Percentiles rank a stretch among this genome's conserved stretches.
Conservation (phyloP, 768 basidiomycete species). For the Collybiopsis confluens region DNA sequence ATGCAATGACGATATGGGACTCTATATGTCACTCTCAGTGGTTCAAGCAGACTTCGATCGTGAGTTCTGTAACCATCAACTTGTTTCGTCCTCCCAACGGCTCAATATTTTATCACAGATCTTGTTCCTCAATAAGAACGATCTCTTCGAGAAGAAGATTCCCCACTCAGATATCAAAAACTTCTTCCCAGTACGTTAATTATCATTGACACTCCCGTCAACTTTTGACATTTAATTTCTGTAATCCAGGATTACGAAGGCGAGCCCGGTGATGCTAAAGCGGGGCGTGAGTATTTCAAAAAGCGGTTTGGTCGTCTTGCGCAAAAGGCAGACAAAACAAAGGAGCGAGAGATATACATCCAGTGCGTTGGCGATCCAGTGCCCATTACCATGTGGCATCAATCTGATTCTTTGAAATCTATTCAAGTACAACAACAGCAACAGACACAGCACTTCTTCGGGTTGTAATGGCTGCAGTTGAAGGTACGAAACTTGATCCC, state of each 20-base stretch:
- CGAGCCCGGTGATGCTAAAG: constrained; percentile 61
- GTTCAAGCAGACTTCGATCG: constrained; percentile 93
- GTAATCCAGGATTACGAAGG: constrained; percentile 75
- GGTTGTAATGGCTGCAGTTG: constrained; percentile 94
- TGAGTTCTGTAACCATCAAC: constrained; percentile 34
- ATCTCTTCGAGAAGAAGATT: constrained; percentile 87
- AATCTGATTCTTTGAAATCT: constrained; percentile 11
- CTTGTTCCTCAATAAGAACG: constrained; percentile 93
- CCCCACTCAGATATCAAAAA: constrained; percentile 77
- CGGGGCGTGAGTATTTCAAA: constrained; percentile 89
- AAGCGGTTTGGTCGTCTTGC: constrained; percentile 77
- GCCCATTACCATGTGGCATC: no score
- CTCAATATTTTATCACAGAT: constrained; percentile 50
- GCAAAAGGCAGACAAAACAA: constrained; percentile 79
- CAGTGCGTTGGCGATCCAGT: no score
- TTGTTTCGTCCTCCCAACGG: background rate
- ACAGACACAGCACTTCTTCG: constrained; percentile 85
- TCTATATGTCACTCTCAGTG: constrained; percentile 97
- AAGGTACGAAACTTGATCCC: constrained; percentile 55
- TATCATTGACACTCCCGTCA: background rate
- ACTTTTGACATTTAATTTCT: constrained; percentile 4
- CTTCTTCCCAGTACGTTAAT: constrained; percentile 72
- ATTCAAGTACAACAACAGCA: constrained; percentile 75
- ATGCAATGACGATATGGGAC: constrained; percentile 98
- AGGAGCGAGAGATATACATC: constrained; percentile 89